Evolutionary conservation across 139 green algal species (phyloP).

Genomic region (Coelastrella sp.): DNA sequence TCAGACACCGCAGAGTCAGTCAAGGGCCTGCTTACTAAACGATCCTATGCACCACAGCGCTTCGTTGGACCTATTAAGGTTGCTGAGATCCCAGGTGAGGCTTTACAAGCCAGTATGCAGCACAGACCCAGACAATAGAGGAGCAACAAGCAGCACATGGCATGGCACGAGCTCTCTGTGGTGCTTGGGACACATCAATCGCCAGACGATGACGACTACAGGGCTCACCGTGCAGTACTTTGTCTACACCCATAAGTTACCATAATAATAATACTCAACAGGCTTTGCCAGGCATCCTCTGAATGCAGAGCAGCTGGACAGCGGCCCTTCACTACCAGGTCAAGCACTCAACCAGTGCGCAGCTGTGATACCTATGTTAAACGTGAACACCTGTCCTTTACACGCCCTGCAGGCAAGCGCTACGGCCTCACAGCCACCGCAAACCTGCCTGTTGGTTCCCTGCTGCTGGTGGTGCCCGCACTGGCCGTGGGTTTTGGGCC

Average conservation of each 20-base stretch:
- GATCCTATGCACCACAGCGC: constrained; percentile 28
- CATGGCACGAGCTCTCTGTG: too few species aligned
- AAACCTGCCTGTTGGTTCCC: constrained; percentile 17
- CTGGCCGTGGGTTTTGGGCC: constrained; percentile 7
- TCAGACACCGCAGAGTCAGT: neutral
- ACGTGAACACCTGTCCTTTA: too few species aligned
- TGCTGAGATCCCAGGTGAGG: neutral
- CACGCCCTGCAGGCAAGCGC: constrained; percentile 21
- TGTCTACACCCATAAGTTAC: too few species aligned
- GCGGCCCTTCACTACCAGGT: neutral
- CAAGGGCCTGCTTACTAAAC: constrained; percentile 13
- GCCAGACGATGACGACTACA: too few species aligned
- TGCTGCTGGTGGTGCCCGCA: constrained; percentile 29
- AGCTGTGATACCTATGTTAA: neutral
- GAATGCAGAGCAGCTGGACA: neutral
- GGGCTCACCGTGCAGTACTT: too few species aligned
- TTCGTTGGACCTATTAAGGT: constrained; percentile 28
- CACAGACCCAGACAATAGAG: too few species aligned
- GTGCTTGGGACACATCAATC: too few species aligned
- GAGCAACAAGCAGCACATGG: too few species aligned
- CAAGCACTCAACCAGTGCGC: neutral
- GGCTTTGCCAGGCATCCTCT: neutral
- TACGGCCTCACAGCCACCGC: constrained; percentile 19
- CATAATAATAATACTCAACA: too few species aligned
- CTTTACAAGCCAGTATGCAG: neutral